Evolutionary conservation across 306 rosid species (phyloP), one percentile per base, ranked within the genome.

Genomic region (Gastrolobium villosum): DNA sequence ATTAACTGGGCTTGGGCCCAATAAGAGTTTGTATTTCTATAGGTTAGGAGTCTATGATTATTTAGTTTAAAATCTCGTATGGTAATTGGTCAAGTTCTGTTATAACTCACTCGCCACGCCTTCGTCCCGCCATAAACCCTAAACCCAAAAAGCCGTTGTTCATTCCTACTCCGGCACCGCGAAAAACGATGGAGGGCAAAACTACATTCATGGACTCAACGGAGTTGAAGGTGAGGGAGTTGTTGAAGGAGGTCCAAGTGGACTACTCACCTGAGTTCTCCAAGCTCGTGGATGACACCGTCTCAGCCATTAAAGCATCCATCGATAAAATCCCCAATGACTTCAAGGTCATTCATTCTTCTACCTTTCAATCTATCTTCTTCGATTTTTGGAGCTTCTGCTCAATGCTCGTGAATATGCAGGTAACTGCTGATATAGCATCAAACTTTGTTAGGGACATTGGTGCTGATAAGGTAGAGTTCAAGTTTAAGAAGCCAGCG

Each of bases 381-480:
- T 63, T 28, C 5, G 1, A 31, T 52, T 72, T 4, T 36, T 61
- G 39, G 36, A 9, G 4, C 39, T 8, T 13, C 13, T 75, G 14
- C 70, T 79, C 8, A 57, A 32, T 77, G 66, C 26, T 65, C 6
- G 15, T 50, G 32, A 7, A 49, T 65, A 73, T 56, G 40, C 85
- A 92, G 96, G 90, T 92, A 6, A 86, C 87, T 15, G 91, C 84
- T 0, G 90, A 89, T 41, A 53, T 83, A 52, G 97, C 98, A 64
- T 78, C 90, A 10, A 76, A 83, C n/a, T 95, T 91, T 69, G 86
- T 95, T 37, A 77, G 81, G 72, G 98, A 93, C 85, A 87, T 95
- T 81, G 99, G 97, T 32, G 90, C 90, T 0, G 97, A 95, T 78
- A 95, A 89, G 82, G 95, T 93, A 46, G 97, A 88, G 11, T 95